Evolutionary conservation across 208 protist species (phyloP), one percentile per base, ranked within the genome.

Genomic region (Acanthamoeba castellanii): DNA sequence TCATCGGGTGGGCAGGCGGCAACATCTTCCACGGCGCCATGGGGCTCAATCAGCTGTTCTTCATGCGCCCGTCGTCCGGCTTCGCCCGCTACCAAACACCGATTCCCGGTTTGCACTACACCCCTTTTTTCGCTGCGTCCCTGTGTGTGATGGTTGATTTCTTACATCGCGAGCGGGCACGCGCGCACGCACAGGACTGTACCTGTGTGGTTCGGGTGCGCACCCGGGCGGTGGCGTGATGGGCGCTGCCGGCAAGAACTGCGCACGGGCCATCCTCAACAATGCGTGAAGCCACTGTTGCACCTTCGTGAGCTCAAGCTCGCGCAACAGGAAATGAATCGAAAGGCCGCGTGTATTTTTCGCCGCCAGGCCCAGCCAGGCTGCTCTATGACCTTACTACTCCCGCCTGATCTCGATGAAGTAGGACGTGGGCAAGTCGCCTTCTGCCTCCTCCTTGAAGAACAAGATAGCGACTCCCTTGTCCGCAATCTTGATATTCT

Each of bases 1-100:
- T 47, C 42, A 9, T 47, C 42, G 42, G 42, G 42, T 8, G 42
- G 42, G 42, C 59, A 96, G 95, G 85, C 25, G 96, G 96, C 14
- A 97, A 97, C 93, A 97, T 97, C 37, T 97, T 97, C 81, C 97
- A 97, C 87, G 96, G 96, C 11, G 57, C 89, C 2, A 94, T 98
- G 78, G 27, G 81, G 9, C 87, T 97, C 34, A 59, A 97, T 72
- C 97, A 98, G 94, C 93, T 98, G 42, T 95, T 64, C 74, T 96
- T 93, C 27, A 74, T 94, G 66, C 78, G 97, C 0, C 97, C 97
- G 6, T 52, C 72, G 3, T 45, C 61, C 16, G 92, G 87, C n/a
- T 96, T 95, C 74, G n/a, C 55, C 16, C 42, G 78, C 50, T 82
- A 90, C 34, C n/a, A 90, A 18, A 90, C 84, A 8, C 84, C 84